Base-by-base conservation (phyloP, 2,329 filamentous ascomycete genomes). In the Penicillium hordei region DNA sequence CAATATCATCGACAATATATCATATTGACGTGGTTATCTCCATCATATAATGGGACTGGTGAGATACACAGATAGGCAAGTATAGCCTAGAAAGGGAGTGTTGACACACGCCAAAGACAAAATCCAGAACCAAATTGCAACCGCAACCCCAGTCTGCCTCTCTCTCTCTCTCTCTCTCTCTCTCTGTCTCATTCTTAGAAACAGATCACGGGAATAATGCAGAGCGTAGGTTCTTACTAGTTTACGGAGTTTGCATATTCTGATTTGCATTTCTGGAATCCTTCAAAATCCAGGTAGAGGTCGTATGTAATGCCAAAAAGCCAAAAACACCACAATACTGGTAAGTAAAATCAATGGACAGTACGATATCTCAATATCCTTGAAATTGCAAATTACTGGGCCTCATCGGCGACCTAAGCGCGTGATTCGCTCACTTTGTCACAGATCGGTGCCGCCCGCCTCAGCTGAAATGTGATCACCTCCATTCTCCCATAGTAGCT, bases 401-500 rank as follows among this genome's bases (percentile, higher is more conserved):
- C 34, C 27, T 31, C 48, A 40, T 42, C 27, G 19, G n/a, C 40
- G 40, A 57, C 46, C 27, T 27, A 25, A 46, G 27, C 42, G 27
- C 34, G 21, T 48, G 49, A 53, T 48, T 48, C 49, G 42, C 36
- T 43, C 40, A 15, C 42, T 46, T 43, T 33, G 23, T 33, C 40
- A 42, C 42, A 44, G 27, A 53, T 48, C 15, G 25, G 19, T 27
- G 42, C 21, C 31, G 51, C 21, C 31, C 12, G 13, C 19, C 45
- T n/a, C 40, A 25, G 19, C 34, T 53, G 19, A 52, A 52, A 57
- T 52, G 27, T 57, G 48, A 57, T 44, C 33, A 34, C 48, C 54
- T 52, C 31, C 42, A 57, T 42, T 51, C 23, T 49, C 3, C 17
- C 12, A 44, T 8, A 13, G 21, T 21, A 36, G 19, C 39, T 52